phyloP scores from a whole-genome alignment of 1,284 basidiomycete genomes.

The Ganoderma sinense region DNA sequence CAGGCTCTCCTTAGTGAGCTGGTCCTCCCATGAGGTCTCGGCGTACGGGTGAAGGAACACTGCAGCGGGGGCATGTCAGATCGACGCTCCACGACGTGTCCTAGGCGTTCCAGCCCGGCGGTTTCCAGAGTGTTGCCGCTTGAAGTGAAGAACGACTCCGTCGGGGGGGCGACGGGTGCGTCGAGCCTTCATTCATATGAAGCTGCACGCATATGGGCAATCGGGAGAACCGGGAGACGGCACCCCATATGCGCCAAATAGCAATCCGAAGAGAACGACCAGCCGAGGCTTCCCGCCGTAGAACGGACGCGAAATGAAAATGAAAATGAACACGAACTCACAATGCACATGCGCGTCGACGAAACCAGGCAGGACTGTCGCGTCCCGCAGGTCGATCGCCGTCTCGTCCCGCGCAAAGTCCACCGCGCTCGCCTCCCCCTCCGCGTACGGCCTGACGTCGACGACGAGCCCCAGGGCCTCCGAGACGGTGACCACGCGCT shows the following conservation, averaged over 20 bases:
- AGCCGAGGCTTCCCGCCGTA: neutral
- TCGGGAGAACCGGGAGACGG: no score
- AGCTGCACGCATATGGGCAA: no score
- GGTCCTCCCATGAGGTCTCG: conserved; percentile 69
- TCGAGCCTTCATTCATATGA: neutral
- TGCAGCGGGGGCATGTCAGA: conserved; percentile 33
- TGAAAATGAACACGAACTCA: conserved; percentile 47
- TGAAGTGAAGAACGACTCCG: neutral
- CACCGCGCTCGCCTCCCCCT: conserved; percentile 10
- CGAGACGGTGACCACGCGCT: conserved; percentile 52
- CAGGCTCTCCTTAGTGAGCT: conserved; percentile 63
- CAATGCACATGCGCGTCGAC: conserved; percentile 75
- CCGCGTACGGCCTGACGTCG: conserved; percentile 24
- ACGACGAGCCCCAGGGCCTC: conserved; percentile 20
- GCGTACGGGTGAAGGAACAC: conserved; percentile 70
- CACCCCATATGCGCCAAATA: conserved; percentile 21
- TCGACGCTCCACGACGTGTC: conserved; percentile 46
- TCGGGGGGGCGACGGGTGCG: neutral
- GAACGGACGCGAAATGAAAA: conserved; percentile 34
- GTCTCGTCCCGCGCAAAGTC: conserved; percentile 21
- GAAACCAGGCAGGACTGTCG: conserved; percentile 67
- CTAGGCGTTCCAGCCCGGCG: neutral
- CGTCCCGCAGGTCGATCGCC: conserved; percentile 55
- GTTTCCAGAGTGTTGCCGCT: neutral
- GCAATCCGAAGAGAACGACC: neutral